Percentiles rank a stretch among this genome's conserved stretches.
These are phyloP conservation scores for Thelonectria rubi DNA, from an alignment of 2,329 filamentous ascomycete genomes.

Conservation along the genomic window DNA sequence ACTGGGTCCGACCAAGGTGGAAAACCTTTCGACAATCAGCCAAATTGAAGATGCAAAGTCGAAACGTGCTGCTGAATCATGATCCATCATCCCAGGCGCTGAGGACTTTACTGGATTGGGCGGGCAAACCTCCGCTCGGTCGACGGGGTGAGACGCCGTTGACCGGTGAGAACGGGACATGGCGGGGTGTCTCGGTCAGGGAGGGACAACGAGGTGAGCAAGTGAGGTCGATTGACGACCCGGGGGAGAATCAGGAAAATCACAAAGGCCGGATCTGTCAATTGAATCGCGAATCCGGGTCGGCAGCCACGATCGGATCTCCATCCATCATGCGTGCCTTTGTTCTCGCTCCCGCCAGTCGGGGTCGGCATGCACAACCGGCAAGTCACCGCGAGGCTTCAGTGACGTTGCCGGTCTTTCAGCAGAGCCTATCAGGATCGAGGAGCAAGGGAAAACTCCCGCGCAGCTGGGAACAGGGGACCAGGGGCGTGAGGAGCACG, in stretches of 20 bases:
- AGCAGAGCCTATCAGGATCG: conserved; percentile 37
- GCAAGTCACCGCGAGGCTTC: conserved; percentile 34
- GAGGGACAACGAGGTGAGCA: too few species aligned
- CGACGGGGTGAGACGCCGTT: conserved; percentile 35
- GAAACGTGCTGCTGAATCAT: conserved; percentile 10
- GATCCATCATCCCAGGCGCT: conserved; percentile 3
- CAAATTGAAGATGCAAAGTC: conserved; percentile 13
- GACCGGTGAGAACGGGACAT: conserved; percentile 15
- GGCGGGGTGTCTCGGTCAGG: conserved; percentile 23
- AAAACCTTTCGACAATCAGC: conserved; percentile 20
- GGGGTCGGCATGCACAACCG: conserved; percentile 22
- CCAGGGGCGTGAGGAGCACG: background rate
- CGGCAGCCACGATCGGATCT: conserved; percentile 1
- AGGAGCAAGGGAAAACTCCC: conserved; percentile 20
- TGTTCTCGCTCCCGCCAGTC: conserved; percentile 7
- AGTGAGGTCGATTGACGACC: too few species aligned
- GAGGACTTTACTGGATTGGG: conserved; percentile 18
- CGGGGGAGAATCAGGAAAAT: conserved; percentile 2
- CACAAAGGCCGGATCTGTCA: background rate
- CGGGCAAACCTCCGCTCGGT: conserved; percentile 34
- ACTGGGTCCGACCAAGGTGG: conserved; percentile 17
- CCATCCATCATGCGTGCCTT: background rate
- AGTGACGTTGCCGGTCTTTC: conserved; percentile 23
- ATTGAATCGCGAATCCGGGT: conserved; percentile 1
- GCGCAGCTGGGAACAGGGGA: conserved; percentile 29